These are phyloP conservation scores for Globisporangium radiosum DNA, from an alignment of 352 stramenopile genomes.

Conservation along the genomic window DNA sequence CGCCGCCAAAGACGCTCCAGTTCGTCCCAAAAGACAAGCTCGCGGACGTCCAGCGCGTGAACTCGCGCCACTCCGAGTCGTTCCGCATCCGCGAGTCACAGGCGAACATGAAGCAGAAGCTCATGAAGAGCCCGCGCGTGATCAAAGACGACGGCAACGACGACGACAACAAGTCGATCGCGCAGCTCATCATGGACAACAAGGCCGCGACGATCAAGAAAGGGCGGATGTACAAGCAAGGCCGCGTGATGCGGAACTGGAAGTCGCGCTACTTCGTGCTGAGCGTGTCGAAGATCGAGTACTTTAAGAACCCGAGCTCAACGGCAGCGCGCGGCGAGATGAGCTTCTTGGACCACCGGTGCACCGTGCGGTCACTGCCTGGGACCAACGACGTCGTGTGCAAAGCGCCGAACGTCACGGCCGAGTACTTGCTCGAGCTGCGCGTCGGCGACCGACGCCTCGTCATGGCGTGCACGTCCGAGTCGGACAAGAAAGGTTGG, in stretches of 20 bases:
- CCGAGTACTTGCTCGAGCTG: constrained; percentile 66
- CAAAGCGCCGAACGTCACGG: constrained; percentile 64
- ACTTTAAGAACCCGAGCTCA: constrained; percentile 79
- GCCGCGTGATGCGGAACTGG: constrained; percentile 76
- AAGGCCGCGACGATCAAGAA: constrained; percentile 85
- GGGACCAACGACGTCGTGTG: constrained; percentile 58
- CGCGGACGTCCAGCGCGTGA: constrained; percentile 75
- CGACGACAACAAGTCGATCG: constrained; percentile 77
- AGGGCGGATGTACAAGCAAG: constrained; percentile 84
- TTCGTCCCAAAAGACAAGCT: constrained; percentile 85
- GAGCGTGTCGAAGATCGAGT: constrained; percentile 82
- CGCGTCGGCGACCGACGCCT: constrained; percentile 70
- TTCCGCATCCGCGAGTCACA: constrained; percentile 60
- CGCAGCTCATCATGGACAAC: constrained; percentile 80
- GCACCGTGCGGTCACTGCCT: constrained; percentile 68
- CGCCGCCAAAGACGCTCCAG: constrained; percentile 69
- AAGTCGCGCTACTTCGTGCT: constrained; percentile 87
- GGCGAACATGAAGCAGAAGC: constrained; percentile 52
- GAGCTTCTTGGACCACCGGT: constrained; percentile 73
- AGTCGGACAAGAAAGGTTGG: constrained; percentile 81
- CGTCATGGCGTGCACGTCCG: constrained; percentile 80
- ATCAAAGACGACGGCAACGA: constrained; percentile 72
- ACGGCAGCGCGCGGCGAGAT: constrained; percentile 70
- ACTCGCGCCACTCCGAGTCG: constrained; percentile 74
- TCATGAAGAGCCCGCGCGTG: constrained; percentile 67